A percentile compares a stretch with the other conserved stretches of the same genome.
phyloP scores from a whole-genome alignment of 148 eudicot species.

The Salicornia ramosissima region DNA sequence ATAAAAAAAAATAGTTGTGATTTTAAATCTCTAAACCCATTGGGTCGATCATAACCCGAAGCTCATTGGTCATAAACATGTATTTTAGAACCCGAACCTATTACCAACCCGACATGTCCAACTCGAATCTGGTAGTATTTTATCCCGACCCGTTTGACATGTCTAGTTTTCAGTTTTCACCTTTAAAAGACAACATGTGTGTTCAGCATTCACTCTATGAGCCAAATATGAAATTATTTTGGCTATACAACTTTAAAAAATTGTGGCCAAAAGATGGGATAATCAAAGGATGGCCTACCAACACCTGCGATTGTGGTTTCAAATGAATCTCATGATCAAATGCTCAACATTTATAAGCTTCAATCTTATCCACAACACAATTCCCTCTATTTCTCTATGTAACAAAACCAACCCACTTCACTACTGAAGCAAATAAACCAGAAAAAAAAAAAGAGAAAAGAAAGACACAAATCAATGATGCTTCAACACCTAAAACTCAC shows the following conservation, averaged over 20 bases:
- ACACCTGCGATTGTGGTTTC: slow-evolving; percentile 22
- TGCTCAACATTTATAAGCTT: slow-evolving; percentile 9
- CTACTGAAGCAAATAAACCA: too few relatives aligned
- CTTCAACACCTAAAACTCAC: slow-evolving; percentile 36
- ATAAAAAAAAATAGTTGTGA: too few relatives aligned
- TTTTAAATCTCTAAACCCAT: too few relatives aligned
- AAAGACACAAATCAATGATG: slow-evolving; percentile 21
- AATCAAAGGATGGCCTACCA: slow-evolving; percentile 26
- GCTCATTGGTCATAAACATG: too few relatives aligned
- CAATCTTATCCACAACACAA: slow-evolving; percentile 26
- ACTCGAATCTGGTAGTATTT: too few relatives aligned
- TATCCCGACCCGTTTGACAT: too few relatives aligned
- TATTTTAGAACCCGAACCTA: too few relatives aligned
- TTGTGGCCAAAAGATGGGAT: background rate
- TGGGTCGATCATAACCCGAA: too few relatives aligned
- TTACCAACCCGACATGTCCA: too few relatives aligned
- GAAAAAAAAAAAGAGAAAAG: background rate
- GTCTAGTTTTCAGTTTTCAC: too few relatives aligned
- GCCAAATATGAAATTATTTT: background rate
- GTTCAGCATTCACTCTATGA: background rate
- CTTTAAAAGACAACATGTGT: too few relatives aligned
- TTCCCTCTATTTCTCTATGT: slow-evolving; percentile 7
- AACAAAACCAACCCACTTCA: background rate
- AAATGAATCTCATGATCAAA: slow-evolving; percentile 9
- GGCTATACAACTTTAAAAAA: background rate